Base-by-base conservation (phyloP, 345 rosid genomes). In the Melaleuca quinquenervia region DNA sequence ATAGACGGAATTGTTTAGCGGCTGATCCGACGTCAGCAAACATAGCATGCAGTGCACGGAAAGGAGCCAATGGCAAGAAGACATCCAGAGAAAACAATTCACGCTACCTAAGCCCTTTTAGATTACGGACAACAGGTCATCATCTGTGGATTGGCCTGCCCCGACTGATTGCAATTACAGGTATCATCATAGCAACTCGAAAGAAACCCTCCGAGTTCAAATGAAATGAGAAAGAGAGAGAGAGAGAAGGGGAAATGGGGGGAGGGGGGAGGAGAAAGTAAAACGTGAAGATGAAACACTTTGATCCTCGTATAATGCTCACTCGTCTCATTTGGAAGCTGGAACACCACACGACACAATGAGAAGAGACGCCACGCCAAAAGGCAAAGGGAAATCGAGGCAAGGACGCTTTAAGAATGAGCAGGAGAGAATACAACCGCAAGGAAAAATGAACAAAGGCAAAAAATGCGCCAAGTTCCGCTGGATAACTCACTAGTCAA, bases 401-500 rank as follows among this genome's bases (percentile, higher is more conserved):
- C 84, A 55, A 13, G 27, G 56, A 45, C 55, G 88, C 85, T 91
- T 91, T 92, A 91, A 93, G 90, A 84, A 88, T 50, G 86, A 84
- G n/a, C 45, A 49, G 52, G 27, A 84, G 75, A 76, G 51, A 48
- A 78, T 70, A 41, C 62, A 49, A 76, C 50, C 83, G 29, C 21
- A 27, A 45, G 83, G 84, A 22, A 80, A 76, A 44, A 41, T 20
- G 54, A 21, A 26, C 22, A 13, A 36, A 20, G 29, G 20, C 29
- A 84, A 18, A 55, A 70, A 36, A 56, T 10, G 5, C 26, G 26
- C 48, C 80, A 36, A 0, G 13, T 2, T 11, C 26, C 48, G 1
- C 10, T 70, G 5, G 48, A 36, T 48, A 41, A 70, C 48, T 70
- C 80, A 3, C 89, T 93, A 96, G 88, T 94, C 98, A 18, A 96